Base-by-base conservation (phyloP, 192 early-diverging fungal genomes). In the Pilaira anomala region DNA sequence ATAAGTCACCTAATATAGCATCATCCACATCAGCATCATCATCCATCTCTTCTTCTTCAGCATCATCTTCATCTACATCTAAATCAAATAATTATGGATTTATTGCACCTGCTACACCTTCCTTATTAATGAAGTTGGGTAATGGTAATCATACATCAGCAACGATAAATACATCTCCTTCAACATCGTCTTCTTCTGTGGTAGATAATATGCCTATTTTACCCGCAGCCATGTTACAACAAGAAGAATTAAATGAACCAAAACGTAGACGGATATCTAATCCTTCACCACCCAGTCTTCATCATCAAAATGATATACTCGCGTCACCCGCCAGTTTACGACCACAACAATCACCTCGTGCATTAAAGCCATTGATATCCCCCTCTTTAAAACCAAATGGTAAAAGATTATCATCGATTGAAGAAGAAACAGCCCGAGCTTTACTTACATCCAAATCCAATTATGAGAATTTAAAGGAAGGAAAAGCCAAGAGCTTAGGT, bases 391-490 rank as follows among this genome's bases (percentile, higher is more conserved):
- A 79, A 58, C 83, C 83, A 3, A 77, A 75, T 58, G 57, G 80
- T 3, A 62, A 62, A 7, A 59, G 48, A 16, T 26, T 60, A 26
- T 46, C 51, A 11, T 19, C 39, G 5, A 57, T 73, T 22, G 71
- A 73, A 25, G 65, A 73, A 40, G 49, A 76, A 24, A 62, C 64
- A 1, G 74, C 74, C 0, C 64, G 65, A 0, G 52, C 58, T 16
- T 41, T 76, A 13, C 45, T 85, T 16, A 77, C 83, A 1, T 63
- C 73, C 14, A 85, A 81, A 54, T 76, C 73, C 46, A 85, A 98
- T 72, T 96, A 96, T 76, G 88, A 91, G 61, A 89, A 91, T 59
- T 83, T 96, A 8, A 67, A 90, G 12, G 90, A 94, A 63, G 95
- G 94, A 8, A 86, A 91, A 33, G 85, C 90, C 25, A 86, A 88